Percentiles rank a stretch among this genome's conserved stretches.
Conservation (phyloP, 1,139 yeast genomes). For the Candida sp. region DNA sequence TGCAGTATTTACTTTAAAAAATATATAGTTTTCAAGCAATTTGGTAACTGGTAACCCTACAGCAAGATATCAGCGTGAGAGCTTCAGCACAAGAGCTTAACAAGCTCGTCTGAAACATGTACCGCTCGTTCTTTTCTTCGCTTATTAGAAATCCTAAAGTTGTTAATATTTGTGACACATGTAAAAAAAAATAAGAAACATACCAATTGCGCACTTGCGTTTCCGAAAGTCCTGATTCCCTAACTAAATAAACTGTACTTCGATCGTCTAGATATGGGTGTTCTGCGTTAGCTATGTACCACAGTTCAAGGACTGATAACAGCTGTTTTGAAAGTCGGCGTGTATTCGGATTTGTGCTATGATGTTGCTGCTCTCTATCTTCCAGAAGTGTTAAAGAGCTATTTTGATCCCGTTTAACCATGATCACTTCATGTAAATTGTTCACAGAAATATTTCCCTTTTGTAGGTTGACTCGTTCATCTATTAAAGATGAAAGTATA, state of each 20-base stretch:
- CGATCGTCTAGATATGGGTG: background rate
- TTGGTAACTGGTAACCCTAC: too few relatives aligned
- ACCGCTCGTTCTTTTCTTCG: constrained; percentile 9
- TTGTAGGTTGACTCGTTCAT: background rate
- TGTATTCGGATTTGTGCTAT: background rate
- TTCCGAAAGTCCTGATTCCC: constrained; percentile 4
- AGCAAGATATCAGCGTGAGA: too few relatives aligned
- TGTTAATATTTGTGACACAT: constrained; percentile 4
- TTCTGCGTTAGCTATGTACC: background rate
- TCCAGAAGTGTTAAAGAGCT: background rate
- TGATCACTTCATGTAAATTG: background rate
- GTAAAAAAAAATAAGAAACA: constrained; percentile 4
- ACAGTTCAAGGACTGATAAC: background rate
- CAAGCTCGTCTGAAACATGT: constrained; percentile 8
- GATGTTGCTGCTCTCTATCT: background rate
- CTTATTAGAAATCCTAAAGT: constrained; percentile 10
- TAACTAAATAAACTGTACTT: background rate
- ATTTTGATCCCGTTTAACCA: background rate
- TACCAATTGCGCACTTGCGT: constrained; percentile 12
- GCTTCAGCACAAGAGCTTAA: constrained; percentile 2
- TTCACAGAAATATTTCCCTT: background rate
- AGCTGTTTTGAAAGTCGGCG: background rate
- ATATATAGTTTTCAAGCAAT: too few relatives aligned
- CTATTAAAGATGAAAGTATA: background rate
- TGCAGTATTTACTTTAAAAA: background rate